A percentile compares a stretch with the other conserved stretches of the same genome.
Evolutionary conservation across 352 stramenopile species (phyloP).

Genomic region (Phytophthora brassicae): DNA sequence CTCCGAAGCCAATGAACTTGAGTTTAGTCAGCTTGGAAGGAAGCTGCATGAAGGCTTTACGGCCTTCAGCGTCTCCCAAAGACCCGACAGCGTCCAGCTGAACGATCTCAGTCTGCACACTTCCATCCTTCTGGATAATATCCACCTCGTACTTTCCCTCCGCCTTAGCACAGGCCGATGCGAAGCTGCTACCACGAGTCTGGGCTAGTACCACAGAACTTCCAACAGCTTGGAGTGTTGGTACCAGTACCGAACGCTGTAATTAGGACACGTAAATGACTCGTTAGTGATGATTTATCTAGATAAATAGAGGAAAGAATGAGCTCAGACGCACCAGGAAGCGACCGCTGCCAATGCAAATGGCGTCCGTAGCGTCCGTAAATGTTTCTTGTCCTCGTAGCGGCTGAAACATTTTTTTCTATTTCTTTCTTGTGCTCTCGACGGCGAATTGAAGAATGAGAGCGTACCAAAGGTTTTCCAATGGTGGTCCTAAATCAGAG

Average conservation of each 20-base stretch:
- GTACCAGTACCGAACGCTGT: slow-evolving; percentile 64
- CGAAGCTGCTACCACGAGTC: slow-evolving; percentile 58
- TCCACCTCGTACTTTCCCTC: slow-evolving; percentile 67
- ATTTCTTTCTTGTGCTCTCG: not conserved
- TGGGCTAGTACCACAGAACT: slow-evolving; percentile 58
- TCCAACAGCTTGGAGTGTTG: slow-evolving; percentile 38
- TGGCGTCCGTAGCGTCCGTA: slow-evolving; percentile 25
- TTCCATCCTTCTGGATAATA: slow-evolving; percentile 51
- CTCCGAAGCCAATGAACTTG: slow-evolving; percentile 57
- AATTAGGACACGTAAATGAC: not conserved
- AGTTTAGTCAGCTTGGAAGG: slow-evolving; percentile 42
- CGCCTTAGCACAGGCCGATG: slow-evolving; percentile 28
- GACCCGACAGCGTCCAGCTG: slow-evolving; percentile 44
- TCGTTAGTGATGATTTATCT: not conserved
- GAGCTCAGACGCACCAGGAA: slow-evolving; percentile 52
- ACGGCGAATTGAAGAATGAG: slow-evolving; percentile 4
- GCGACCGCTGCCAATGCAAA: slow-evolving; percentile 78
- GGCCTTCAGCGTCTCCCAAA: slow-evolving; percentile 33
- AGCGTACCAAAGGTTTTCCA: no score
- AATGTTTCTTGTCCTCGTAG: slow-evolving; percentile 11
- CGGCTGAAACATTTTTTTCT: slow-evolving; percentile 20
- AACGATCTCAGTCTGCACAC: slow-evolving; percentile 41
- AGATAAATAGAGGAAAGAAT: not conserved
- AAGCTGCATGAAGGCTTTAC: slow-evolving; percentile 40
- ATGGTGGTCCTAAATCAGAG: no score